Conservation (phyloP, 2,329 filamentous ascomycete species). For the Elsinoe batatas region DNA sequence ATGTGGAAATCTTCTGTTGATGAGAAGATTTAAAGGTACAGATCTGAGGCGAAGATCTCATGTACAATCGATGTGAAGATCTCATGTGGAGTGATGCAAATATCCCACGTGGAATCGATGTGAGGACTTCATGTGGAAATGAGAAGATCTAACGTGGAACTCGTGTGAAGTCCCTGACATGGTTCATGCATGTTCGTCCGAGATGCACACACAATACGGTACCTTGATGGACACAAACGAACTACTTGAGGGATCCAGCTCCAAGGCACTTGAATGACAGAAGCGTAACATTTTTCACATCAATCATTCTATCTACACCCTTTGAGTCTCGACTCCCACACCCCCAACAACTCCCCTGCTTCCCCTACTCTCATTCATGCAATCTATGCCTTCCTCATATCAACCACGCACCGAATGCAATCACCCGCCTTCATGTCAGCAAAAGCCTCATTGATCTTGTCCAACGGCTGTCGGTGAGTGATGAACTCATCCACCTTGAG, state of each 20-base stretch:
- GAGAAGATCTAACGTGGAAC: not conserved
- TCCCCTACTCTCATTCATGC: not conserved
- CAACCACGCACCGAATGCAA: conserved; percentile 90
- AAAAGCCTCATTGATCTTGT: conserved; percentile 81
- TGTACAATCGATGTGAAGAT: not conserved
- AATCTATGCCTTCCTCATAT: conserved; percentile 39
- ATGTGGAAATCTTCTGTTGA: not conserved
- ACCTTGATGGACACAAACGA: conserved; percentile 12
- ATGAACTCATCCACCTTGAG: conserved; percentile 99
- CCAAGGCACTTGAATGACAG: not conserved
- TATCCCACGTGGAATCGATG: too few relatives aligned
- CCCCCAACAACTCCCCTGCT: conserved; percentile 2
- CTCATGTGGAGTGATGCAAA: not conserved
- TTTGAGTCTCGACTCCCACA: too few relatives aligned
- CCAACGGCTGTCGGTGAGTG: conserved; percentile 79
- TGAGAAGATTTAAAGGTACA: too few relatives aligned
- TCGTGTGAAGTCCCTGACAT: not conserved
- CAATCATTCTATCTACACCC: conserved; percentile 3
- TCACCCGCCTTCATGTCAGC: conserved; percentile 91
- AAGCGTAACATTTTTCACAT: not conserved
- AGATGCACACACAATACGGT: not conserved
- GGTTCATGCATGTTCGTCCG: not conserved
- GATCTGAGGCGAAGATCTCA: too few relatives aligned
- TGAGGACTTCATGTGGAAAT: not conserved
- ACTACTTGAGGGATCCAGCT: not conserved